These are phyloP conservation scores for Bothriochloa decipiens DNA, from an alignment of 176 grass and related monocot genomes.

Conservation along the genomic window DNA sequence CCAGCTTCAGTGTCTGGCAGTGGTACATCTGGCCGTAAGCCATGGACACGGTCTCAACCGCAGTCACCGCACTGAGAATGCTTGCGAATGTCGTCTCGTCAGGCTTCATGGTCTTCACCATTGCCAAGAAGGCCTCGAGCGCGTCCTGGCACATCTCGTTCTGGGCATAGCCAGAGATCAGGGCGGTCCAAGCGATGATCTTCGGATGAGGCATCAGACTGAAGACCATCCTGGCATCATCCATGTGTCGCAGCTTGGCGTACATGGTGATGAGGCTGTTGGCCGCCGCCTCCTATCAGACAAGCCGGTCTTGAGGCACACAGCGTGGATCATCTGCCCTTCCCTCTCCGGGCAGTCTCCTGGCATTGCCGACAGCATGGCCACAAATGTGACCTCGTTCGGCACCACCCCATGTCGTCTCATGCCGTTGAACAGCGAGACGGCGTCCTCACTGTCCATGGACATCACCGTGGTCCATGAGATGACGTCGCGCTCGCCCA, in stretches of 20 bases:
- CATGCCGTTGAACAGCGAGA: slow-evolving; percentile 69
- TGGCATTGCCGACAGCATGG: slow-evolving; percentile 63
- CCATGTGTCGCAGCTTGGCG: slow-evolving; percentile 55
- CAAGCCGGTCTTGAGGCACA: slow-evolving; percentile 58
- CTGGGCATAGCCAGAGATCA: slow-evolving; percentile 80
- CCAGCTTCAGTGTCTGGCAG: slow-evolving; percentile 53
- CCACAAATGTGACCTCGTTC: slow-evolving; percentile 89
- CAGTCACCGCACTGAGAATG: slow-evolving; percentile 67
- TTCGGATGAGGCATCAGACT: slow-evolving; percentile 43
- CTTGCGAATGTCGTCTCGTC: slow-evolving; percentile 79
- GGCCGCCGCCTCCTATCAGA: slow-evolving; percentile 44
- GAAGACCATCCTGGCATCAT: slow-evolving; percentile 62
- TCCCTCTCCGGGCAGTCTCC: slow-evolving; percentile 39
- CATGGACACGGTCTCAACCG: slow-evolving; percentile 59
- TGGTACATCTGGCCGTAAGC: slow-evolving; percentile 74
- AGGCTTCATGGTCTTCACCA: slow-evolving; percentile 57
- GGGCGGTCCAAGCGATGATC: slow-evolving; percentile 82
- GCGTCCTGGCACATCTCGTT: slow-evolving; percentile 65
- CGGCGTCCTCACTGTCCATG: slow-evolving; percentile 56
- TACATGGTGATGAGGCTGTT: slow-evolving; percentile 97
- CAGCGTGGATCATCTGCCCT: slow-evolving; percentile 68
- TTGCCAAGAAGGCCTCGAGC: slow-evolving; percentile 59
- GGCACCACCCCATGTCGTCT: slow-evolving; percentile 53
- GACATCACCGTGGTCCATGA: slow-evolving; percentile 89
- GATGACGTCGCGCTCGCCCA: slow-evolving; percentile 63